Evolutionary conservation across 306 rosid genomes (phyloP), one percentile per base, ranked within the genome.

Genomic region (Prunus mongolica): DNA sequence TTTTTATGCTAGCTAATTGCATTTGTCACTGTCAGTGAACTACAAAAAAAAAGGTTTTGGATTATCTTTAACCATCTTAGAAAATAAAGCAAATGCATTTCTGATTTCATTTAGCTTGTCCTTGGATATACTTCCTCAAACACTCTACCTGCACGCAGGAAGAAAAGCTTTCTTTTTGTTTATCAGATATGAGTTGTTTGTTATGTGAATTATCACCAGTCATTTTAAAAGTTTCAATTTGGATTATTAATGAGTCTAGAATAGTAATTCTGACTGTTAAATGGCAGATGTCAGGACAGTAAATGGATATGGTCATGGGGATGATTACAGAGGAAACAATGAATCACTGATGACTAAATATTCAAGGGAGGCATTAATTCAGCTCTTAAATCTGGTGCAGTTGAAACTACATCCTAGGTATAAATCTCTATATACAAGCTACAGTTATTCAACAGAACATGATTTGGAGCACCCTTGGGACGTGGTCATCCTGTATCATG

Each of bases 291-390:
- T 89, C 74, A 88, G 77, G 80, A 81, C 88, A 76, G 89, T 84
- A 74, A 84, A 80, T 86, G 84, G 74, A 41, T 75, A 45, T 84
- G 69, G 66, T 47, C 67, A 58, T 56, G 91, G 82, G 74, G 87
- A 90, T 75, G 83, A 85, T 69, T 88, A 84, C 76, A 82, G 83
- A 76, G 83, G 90, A 84, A 87, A 69, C 19, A 74, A 79, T 76
- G 93, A 95, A 38, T 4, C 81, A 46, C 93, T 82, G 57, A 81
- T 74, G 73, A 84, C 84, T 54, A 86, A 69, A 82, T 68, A 82
- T 32, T 79, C 89, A 65, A 91, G 90, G 88, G 92, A 92, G 69
- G 89, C 91, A 70, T 74, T 92, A 77, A 72, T 81, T 16, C 93
- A 83, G 78, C 93, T 96, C 79, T 86, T 85, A 12, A 84, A 83